Conservation (phyloP, 257 asterid genomes). For the Verbena officinalis region DNA sequence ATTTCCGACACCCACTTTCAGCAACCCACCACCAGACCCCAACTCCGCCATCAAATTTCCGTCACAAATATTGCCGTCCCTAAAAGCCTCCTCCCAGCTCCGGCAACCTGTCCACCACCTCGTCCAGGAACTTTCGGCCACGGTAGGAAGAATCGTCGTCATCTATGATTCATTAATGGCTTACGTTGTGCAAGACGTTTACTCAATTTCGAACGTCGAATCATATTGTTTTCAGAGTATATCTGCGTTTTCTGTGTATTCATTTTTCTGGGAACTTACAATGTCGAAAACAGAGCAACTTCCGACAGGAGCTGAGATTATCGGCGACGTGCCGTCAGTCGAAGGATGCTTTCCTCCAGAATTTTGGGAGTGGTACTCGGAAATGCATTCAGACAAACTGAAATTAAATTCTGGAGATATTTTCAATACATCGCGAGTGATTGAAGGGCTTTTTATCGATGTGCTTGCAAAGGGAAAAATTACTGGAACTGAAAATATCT, state of each 20-base stretch:
- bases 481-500: slow-evolving; percentile 7
- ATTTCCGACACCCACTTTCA: slow-evolving; percentile 28
- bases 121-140: slow-evolving; percentile 30
- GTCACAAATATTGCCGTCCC: slow-evolving; percentile 44
- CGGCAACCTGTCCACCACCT: slow-evolving; percentile 45
- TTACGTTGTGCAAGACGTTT: slow-evolving; percentile 53
- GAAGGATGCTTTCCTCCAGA: slow-evolving; percentile 29
- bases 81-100: slow-evolving; percentile 40
- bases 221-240: slow-evolving; percentile 49
- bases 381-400: background rate
- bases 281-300: slow-evolving; percentile 37
- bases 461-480: slow-evolving; percentile 22
- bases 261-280: slow-evolving; percentile 30
- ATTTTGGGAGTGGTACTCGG: slow-evolving; percentile 16
- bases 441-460: slow-evolving; percentile 49
- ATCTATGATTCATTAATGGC: slow-evolving; percentile 51
- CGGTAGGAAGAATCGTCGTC: slow-evolving; percentile 36
- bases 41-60: slow-evolving; percentile 55
- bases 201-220: slow-evolving; percentile 36
- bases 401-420: slow-evolving; percentile 32
- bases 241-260: slow-evolving; percentile 40
- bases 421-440: slow-evolving; percentile 40
- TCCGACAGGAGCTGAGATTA: slow-evolving; percentile 5
- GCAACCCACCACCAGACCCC: slow-evolving; percentile 43
- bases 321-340: slow-evolving; percentile 24